Conservation (phyloP, 2,329 filamentous ascomycete genomes). For the Colletotrichum eremochloae region DNA sequence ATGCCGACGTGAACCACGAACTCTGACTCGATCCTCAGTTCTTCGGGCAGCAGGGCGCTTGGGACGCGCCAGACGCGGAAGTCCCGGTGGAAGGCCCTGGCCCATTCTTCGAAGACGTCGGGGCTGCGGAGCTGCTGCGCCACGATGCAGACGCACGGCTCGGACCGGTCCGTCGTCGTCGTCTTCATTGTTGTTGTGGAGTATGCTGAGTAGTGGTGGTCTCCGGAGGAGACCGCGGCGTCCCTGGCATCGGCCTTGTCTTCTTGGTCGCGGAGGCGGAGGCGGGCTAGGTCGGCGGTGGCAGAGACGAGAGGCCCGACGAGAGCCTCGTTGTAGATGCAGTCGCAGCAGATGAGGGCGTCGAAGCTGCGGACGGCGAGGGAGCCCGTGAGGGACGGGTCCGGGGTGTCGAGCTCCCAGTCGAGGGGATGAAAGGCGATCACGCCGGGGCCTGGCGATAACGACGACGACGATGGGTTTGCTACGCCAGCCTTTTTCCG, state of each 20-base stretch:
- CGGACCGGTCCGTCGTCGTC: conserved; percentile 38
- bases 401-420: conserved; percentile 81
- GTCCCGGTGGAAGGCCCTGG: conserved; percentile 72
- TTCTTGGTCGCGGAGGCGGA: conserved; percentile 57
- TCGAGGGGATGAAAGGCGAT: conserved; percentile 77
- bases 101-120: conserved; percentile 87
- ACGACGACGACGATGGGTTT: conserved; percentile 9
- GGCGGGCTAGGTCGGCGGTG: conserved; percentile 79
- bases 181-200: conserved; percentile 34
- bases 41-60: conserved; percentile 70
- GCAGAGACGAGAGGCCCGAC: conserved; percentile 86
- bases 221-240: background rate
- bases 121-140: conserved; percentile 90
- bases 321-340: conserved; percentile 93
- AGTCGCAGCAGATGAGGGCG: conserved; percentile 87
- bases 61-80: conserved; percentile 86
- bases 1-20: conserved; percentile 88
- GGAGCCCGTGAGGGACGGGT: conserved; percentile 55
- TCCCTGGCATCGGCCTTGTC: conserved; percentile 29
- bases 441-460: conserved; percentile 47
- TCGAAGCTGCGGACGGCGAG: conserved; percentile 68
- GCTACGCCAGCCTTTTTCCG: conserved; percentile 38
- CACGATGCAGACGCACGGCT: conserved; percentile 80
- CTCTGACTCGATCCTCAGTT: conserved; percentile 74
- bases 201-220: background rate